Conservation (phyloP, 805 yeast genomes). For the Cyberlindnera misumaiensis region DNA sequence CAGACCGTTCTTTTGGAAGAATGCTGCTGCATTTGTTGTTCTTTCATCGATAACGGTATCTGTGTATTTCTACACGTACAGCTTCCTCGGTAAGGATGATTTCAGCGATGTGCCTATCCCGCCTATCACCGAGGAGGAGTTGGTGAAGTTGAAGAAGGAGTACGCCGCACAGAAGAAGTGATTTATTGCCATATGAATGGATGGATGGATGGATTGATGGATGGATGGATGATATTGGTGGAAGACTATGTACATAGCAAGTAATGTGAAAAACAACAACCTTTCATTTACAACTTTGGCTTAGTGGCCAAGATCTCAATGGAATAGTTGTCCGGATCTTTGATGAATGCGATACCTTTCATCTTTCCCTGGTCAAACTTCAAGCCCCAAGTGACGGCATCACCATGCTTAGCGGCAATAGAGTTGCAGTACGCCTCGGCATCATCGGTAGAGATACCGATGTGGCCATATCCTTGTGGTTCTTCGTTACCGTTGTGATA, state of each 20-base stretch:
- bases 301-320: slow-evolving; percentile 59
- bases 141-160: slow-evolving; percentile 65
- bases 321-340: slow-evolving; percentile 89
- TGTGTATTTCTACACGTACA: slow-evolving; percentile 59
- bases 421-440: slow-evolving; percentile 51
- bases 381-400: slow-evolving; percentile 50
- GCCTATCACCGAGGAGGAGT: slow-evolving; percentile 74
- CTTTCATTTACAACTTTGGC: slow-evolving; percentile 7
- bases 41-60: slow-evolving; percentile 62
- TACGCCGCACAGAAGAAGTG: slow-evolving; percentile 40
- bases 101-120: slow-evolving; percentile 92
- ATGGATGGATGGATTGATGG: background rate
- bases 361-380: slow-evolving; percentile 50
- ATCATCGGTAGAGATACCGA: slow-evolving; percentile 64
- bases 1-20: slow-evolving; percentile 75
- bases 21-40: slow-evolving; percentile 53
- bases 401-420: slow-evolving; percentile 39
- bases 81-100: slow-evolving; percentile 66
- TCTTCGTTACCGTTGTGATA: slow-evolving; percentile 82
- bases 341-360: slow-evolving; percentile 61
- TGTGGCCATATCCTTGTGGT: slow-evolving; percentile 82
- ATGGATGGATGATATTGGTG: too few species aligned
- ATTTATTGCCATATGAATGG: background rate
- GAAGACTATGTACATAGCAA: too few species aligned
- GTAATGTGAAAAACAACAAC: background rate